Conservation (phyloP, 441 rosid genomes). For the Syzygium malaccense region DNA sequence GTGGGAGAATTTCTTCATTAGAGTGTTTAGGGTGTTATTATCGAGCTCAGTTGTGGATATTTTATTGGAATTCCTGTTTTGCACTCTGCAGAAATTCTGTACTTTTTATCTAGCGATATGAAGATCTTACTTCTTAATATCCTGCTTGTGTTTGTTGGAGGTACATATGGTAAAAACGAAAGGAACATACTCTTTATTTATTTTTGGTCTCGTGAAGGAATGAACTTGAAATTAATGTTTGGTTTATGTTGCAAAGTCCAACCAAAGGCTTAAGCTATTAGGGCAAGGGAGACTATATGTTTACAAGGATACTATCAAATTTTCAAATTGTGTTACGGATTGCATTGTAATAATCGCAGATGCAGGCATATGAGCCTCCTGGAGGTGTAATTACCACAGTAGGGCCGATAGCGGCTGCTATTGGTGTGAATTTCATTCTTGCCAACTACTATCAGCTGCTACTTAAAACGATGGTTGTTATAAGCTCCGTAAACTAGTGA, state of each 20-base stretch:
- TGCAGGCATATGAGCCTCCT: not conserved
- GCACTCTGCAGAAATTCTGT: not conserved
- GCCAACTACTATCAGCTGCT: not conserved
- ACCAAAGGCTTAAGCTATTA: not conserved
- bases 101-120: not conserved
- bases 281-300: not conserved
- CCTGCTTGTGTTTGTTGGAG: not conserved
- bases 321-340: not conserved
- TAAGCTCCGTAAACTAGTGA: not conserved
- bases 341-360: not conserved
- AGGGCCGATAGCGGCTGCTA: not conserved
- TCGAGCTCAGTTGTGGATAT: not conserved
- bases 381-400: not conserved
- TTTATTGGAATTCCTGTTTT: not conserved
- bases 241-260: not conserved
- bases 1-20: not conserved
- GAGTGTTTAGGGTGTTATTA: not conserved
- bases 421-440: not conserved
- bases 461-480: not conserved
- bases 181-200: not conserved
- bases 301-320: no score
- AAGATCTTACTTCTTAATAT: not conserved
- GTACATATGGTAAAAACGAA: not conserved
- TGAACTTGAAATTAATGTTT: not conserved
- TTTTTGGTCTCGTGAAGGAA: not conserved